Evolutionary conservation across 352 stramenopile genomes (phyloP), one percentile per base, ranked within the genome.

Genomic region (Globisporangium emineosum): DNA sequence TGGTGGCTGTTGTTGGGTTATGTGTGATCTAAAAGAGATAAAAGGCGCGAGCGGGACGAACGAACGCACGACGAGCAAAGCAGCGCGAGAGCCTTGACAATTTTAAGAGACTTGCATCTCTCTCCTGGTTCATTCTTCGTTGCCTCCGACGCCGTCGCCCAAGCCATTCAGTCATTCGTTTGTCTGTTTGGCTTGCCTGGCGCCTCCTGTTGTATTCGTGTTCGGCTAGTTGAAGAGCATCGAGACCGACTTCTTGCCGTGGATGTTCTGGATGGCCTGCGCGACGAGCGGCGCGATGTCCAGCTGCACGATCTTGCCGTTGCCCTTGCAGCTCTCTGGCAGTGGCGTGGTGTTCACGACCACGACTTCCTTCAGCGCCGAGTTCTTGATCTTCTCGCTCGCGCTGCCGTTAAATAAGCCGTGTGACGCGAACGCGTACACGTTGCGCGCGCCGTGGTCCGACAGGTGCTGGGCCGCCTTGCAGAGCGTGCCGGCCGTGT

Each of bases 201-300:
- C 51, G 25, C n/a, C 9, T 5, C 15, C 25, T 56, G 23, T 57
- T 17, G 43, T 29, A 27, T 17, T 52, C 40, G 25, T 62, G 5
- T 19, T 59, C 29, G 43, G 75, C 72, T 98, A 99, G 76, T 99
- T 98, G 81, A 99, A 99, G 32, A 99, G 90, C 73, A 98, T 97
- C 37, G 97, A 99, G 63, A 99, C 98, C 71, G 95, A 99, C 83
- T 99, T 99, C 81, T 99, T 99, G 73, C 97, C 90, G 84, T 99
- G 97, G 77, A 99, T 99, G 80, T 99, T 99, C 79, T 98, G 97
- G 73, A 99, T 99, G n/a, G 97, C 97, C 71, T 99, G 94, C 17
- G 97, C 97, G 33, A 99, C 77, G 2, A 99, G 83, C 51, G 97
- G 97, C 29, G 96, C 97, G 29, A 99, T 98, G 69, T 98, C 98